Evolutionary conservation across 306 rosid species (phyloP), one percentile per base, ranked within the genome.

Genomic region (Dalbergia cochinchinensis): DNA sequence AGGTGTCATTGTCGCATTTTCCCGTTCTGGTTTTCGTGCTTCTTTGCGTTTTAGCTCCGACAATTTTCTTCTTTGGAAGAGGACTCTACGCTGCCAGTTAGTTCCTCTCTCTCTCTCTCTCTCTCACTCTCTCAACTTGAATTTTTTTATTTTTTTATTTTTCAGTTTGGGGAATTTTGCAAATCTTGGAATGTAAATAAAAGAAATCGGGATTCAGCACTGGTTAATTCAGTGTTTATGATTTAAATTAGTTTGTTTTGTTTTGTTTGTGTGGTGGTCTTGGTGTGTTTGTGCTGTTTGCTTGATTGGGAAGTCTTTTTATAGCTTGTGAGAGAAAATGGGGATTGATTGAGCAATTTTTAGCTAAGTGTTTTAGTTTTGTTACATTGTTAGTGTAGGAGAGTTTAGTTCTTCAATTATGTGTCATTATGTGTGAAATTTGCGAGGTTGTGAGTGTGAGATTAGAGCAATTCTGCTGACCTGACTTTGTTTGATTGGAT

Each of bases 11-110:
- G 20, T 87, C 90, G 69, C 85, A 86, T 78, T 83, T 89, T 62
- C 79, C 91, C 41, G 14, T 88, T 37, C 77, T 90, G 54, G 66
- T 71, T 62, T 73, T 91, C 79, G 50, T 85, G 50, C 87, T 90
- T 58, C 78, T 91, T 42, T 82, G 87, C 65, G 62, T 95, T 78
- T 86, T 94, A 13, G 85, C 78, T 13, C 93, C 98, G 0, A 11
- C 80, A 61, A 26, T 89, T 71, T 91, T 95, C 94, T 91, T 95
- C 85, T 19, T 92, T 74, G 77, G 89, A 55, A 85, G 87, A n/a
- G 92, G 89, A 8, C 72, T 91, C 81, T 88, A 77, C 73, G 64
- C 60, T 74, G 73, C 87, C 5, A 88, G 97, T 95, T 14, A 61
- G 84, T 87, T 61, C 64, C 19, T 55, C 7, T 45, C 18, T 44